Evolutionary conservation across 129 eudicot species (phyloP).

Genomic region (Helianthus tuberosus): DNA sequence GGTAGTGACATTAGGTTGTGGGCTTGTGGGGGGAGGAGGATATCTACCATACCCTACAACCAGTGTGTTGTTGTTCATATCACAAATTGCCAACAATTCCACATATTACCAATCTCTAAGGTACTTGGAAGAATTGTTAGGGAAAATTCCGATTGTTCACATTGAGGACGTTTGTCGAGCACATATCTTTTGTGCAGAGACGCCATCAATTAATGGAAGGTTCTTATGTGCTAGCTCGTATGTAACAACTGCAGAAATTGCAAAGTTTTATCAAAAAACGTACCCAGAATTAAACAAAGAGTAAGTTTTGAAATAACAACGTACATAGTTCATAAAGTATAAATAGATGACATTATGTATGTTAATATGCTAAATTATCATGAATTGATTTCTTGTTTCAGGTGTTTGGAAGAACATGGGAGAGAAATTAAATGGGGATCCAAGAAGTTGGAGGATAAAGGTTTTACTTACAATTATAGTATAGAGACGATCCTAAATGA

Average conservation of each 20-base stretch:
- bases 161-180: constrained; percentile 51
- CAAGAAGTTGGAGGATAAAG: constrained; percentile 46
- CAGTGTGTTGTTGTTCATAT: constrained; percentile 21
- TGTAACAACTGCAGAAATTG: constrained; percentile 44
- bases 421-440: constrained; percentile 49
- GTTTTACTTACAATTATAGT: constrained; percentile 49
- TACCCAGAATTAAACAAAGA: constrained; percentile 42
- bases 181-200: constrained; percentile 53
- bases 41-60: constrained; percentile 17
- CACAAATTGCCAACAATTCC: constrained; percentile 34
- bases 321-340: too few species aligned
- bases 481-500: constrained; percentile 40
- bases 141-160: constrained; percentile 58
- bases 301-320: constrained; percentile 28
- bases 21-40: constrained; percentile 61
- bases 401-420: constrained; percentile 35
- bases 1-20: constrained; percentile 45
- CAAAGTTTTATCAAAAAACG: constrained; percentile 28
- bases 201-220: constrained; percentile 37
- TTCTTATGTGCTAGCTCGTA: constrained; percentile 47
- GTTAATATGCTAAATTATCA: background rate
- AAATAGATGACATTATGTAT: background rate
- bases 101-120: background rate
- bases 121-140: constrained; percentile 46
- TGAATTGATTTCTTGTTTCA: constrained; percentile 4